A percentile compares a stretch with the other conserved stretches of the same genome.
phyloP scores from a whole-genome alignment of 1,284 basidiomycete species.

The Ganoderma sinense region DNA sequence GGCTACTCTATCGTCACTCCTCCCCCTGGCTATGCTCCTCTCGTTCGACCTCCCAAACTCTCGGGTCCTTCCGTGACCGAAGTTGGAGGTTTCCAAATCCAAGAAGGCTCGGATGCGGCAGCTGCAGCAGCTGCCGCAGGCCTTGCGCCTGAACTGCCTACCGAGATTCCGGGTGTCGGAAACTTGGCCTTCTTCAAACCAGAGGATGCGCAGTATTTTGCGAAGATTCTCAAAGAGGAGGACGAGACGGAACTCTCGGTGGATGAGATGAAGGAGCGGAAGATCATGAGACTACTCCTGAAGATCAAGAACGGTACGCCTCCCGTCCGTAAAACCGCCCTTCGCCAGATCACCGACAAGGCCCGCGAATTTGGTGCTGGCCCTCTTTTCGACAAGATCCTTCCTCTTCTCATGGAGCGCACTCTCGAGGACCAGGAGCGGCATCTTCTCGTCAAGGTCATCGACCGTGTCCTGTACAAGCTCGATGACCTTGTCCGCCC shows the following conservation, averaged over 20 bases:
- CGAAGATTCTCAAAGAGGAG: constrained; percentile 95
- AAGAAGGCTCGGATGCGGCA: constrained; percentile 91
- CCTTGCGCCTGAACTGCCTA: constrained; percentile 94
- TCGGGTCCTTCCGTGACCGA: constrained; percentile 78
- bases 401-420: constrained; percentile 98
- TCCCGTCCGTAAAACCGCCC: constrained; percentile 96
- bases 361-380: constrained; percentile 98
- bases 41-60: constrained; percentile 82
- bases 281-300: constrained; percentile 99
- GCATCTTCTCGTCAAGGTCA: constrained; percentile 98
- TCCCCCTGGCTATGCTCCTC: constrained; percentile 92
- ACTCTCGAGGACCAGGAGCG: constrained; percentile 99
- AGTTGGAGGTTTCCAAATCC: constrained; percentile 92
- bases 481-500: constrained; percentile 98
- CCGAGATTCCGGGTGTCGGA: constrained; percentile 98
- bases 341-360: constrained; percentile 99
- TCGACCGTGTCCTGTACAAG: constrained; percentile 98
- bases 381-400: constrained; percentile 99
- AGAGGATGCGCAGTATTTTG: constrained; percentile 98
- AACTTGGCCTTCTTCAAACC: constrained; percentile 98
- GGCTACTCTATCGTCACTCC: constrained; percentile 95
- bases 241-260: constrained; percentile 94
- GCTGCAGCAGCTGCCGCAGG: constrained; percentile 88
- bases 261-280: constrained; percentile 99
- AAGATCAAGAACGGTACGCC: constrained; percentile 99